Base-by-base conservation (phyloP, 495 filamentous ascomycete species). In the Elasticomyces elasticus region DNA sequence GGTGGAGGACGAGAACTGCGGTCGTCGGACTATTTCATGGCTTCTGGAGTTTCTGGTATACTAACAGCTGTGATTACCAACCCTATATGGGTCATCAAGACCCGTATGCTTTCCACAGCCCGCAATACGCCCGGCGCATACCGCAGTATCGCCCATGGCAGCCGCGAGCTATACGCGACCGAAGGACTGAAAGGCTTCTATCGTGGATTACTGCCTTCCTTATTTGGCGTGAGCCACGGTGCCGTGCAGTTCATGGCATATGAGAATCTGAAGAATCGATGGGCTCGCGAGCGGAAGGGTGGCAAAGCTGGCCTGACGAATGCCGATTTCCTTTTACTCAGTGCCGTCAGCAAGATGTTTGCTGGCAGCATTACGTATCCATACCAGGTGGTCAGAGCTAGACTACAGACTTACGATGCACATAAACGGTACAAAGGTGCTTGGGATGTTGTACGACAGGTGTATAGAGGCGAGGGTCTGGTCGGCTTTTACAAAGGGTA, bases 61-160 rank as follows among this genome's bases (percentile, higher is more conserved):
- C 62, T 85, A 19, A 91, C 88, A 5, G 84, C 87, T 31, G 65
- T 89, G 24, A 72, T 86, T 56, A 97, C 94, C 45, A 99, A 99
- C 65, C 92, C 92, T 4, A 85, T 99, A 64, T 99, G 92, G 92
- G 92, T 99, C 5, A 79, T 99, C 66, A 97, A 97, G 68, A 99
- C 92, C 2, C 86, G 92, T 47, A 97, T 99, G 91, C 74, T 99
- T 12, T 86, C 89, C 27, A 88, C 83, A 2, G 83, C 89, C 60
- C 76, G 77, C 43, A 69, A 72, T 37, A 74, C 79, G 23, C 83
- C 81, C 1, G 87, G 87, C 49, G 90, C 90, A 5, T 99, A 97
- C 70, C 71, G 77, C n/a, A 82, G 78, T 55, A 82, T 94, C 67
- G 71, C 71, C 47, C 72, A 81, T 49, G 92, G 92, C 45, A 75